A percentile compares a stretch with the other conserved stretches of the same genome.
Conservation (phyloP, 331 rosid genomes). For the Pyrus hybrid region DNA sequence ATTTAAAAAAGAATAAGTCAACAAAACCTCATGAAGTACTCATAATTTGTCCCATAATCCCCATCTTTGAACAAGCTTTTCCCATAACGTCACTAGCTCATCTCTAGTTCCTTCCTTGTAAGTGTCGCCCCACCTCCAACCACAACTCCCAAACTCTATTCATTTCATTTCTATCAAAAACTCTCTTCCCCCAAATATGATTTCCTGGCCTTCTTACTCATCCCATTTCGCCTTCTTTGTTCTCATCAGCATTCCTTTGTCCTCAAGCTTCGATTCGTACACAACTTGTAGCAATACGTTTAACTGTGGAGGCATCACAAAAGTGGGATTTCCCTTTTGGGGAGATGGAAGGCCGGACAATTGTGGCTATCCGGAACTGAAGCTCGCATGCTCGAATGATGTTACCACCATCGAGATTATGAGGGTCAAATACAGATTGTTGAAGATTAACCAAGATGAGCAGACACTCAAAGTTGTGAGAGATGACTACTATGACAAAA, state of each 20-base stretch:
- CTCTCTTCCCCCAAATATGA: constrained; percentile 7
- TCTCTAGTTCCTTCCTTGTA: neutral
- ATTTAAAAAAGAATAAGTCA: too few species aligned
- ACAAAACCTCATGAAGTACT: neutral
- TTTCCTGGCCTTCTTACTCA: neutral
- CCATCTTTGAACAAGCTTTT: neutral
- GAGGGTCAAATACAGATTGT: constrained; percentile 27
- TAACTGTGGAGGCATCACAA: constrained; percentile 27
- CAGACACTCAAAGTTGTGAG: constrained; percentile 29
- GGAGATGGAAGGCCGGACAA: constrained; percentile 20
- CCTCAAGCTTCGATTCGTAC: constrained; percentile 6
- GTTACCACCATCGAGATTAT: constrained; percentile 20
- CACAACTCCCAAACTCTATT: neutral
- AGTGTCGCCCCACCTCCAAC: neutral
- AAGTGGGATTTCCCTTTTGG: constrained; percentile 54
- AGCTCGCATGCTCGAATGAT: constrained; percentile 22
- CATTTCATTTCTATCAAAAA: neutral
- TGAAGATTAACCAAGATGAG: neutral
- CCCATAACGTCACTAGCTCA: neutral
- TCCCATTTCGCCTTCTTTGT: constrained; percentile 8
- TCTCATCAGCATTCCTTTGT: constrained; percentile 14
- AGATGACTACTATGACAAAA: constrained; percentile 23
- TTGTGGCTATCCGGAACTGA: constrained; percentile 53
- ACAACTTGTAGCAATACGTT: constrained; percentile 13
- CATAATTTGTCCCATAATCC: neutral